phyloP scores from a whole-genome alignment of 139 green algal genomes.

The Spirogloea muscicola region DNA sequence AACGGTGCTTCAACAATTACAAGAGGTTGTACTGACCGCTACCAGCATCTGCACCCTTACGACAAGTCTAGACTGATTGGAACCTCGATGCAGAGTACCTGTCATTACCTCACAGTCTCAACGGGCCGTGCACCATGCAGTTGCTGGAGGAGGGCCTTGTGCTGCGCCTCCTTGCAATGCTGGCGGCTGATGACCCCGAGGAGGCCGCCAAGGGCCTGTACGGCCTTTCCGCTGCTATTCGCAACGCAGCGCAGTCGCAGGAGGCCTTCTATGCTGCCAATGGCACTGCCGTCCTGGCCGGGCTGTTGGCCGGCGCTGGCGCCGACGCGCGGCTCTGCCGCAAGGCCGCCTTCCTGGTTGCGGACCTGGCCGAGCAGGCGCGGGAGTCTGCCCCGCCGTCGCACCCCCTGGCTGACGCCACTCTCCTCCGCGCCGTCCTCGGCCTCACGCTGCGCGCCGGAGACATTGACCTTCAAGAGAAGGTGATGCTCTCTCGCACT shows the following conservation, averaged over 20 bases:
- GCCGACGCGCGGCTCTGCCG: conserved; percentile 4
- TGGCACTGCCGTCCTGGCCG: conserved; percentile 36
- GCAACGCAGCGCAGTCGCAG: conserved; percentile 24
- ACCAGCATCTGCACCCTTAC: not conserved
- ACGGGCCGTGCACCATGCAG: conserved; percentile 4
- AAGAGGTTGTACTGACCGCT: not conserved
- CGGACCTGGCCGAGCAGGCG: conserved; percentile 42
- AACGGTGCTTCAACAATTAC: not conserved
- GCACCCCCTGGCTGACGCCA: not conserved
- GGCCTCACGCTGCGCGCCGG: not conserved
- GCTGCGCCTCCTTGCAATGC: conserved; percentile 7
- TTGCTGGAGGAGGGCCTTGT: not conserved
- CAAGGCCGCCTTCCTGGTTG: conserved; percentile 52
- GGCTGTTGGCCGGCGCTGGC: conserved; percentile 16
- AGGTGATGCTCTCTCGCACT: not conserved
- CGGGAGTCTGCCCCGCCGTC: not conserved
- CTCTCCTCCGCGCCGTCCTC: conserved; percentile 4
- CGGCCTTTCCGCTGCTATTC: conserved; percentile 52
- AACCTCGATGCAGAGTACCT: not conserved
- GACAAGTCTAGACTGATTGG: not conserved
- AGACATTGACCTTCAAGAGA: conserved; percentile 19
- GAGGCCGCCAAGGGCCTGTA: conserved; percentile 54
- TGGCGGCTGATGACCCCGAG: conserved; percentile 21
- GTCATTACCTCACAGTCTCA: not conserved
- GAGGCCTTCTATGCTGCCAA: conserved; percentile 41